phyloP scores from a whole-genome alignment of 805 yeast genomes.

The Candida caryicola region DNA sequence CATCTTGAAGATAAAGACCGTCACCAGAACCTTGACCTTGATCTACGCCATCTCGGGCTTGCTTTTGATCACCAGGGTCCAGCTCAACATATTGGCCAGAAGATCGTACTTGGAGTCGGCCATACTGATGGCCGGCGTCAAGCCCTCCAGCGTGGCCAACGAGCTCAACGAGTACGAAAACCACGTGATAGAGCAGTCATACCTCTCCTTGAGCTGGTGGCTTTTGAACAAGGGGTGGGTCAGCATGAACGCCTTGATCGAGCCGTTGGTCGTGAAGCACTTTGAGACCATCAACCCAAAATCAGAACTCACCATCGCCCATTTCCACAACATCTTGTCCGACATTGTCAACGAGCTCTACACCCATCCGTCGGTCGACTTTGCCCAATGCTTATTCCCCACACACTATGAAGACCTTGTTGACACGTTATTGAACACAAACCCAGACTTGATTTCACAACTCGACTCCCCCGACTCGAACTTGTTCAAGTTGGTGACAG shows the following conservation, averaged over 20 bases:
- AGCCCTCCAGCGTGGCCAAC: constrained; percentile 3
- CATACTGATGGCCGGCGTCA: constrained; percentile 58
- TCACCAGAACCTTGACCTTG: constrained; percentile 70
- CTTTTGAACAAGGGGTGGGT: constrained; percentile 82
- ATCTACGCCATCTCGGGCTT: constrained; percentile 67
- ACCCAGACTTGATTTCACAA: constrained; percentile 38
- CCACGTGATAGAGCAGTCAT: constrained; percentile 72
- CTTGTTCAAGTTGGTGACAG: constrained; percentile 41
- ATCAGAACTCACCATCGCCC: constrained; percentile 61
- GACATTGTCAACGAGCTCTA: constrained; percentile 14
- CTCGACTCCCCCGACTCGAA: constrained; percentile 36
- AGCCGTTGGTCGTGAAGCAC: constrained; percentile 53
- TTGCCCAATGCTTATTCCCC: constrained; percentile 30
- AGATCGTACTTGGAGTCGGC: constrained; percentile 81
- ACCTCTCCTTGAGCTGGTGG: constrained; percentile 92
- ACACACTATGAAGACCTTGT: constrained; percentile 34
- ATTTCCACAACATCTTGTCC: constrained; percentile 46
- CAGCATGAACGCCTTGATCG: constrained; percentile 50
- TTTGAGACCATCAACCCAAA: constrained; percentile 69
- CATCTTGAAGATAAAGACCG: constrained; percentile 68
- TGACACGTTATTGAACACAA: constrained; percentile 49
- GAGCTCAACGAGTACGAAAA: constrained; percentile 26
- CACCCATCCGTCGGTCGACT: constrained; percentile 6
- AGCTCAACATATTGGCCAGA: constrained; percentile 84
- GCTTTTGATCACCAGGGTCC: constrained; percentile 77